These are phyloP conservation scores for Globisporangium camurandrum DNA, from an alignment of 352 stramenopile genomes.

Conservation along the genomic window DNA sequence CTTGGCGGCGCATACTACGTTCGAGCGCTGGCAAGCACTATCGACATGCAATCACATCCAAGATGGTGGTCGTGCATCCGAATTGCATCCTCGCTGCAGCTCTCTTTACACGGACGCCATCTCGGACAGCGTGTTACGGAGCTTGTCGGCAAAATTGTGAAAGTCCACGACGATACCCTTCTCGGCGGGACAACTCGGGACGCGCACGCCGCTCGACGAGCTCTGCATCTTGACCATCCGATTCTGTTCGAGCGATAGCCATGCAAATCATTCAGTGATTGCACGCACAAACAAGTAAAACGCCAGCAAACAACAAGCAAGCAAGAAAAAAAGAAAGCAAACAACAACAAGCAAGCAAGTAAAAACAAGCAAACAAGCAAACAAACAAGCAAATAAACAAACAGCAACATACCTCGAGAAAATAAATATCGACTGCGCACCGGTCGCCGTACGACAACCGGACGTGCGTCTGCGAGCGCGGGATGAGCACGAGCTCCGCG, in stretches of 20 bases:
- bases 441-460: constrained; percentile 78
- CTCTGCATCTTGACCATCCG: constrained; percentile 81
- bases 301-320: neutral
- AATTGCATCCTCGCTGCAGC: too few relatives aligned
- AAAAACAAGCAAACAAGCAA: neutral
- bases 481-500: constrained; percentile 77
- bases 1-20: too few relatives aligned
- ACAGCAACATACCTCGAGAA: constrained; percentile 55
- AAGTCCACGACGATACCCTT: constrained; percentile 64
- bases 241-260: constrained; percentile 45
- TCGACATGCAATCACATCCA: too few relatives aligned
- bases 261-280: neutral
- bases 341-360: constrained; percentile 1
- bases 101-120: constrained; percentile 68
- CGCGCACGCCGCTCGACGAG: constrained; percentile 62
- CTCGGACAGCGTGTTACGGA: constrained; percentile 77
- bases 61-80: too few relatives aligned
- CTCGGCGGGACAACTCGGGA: constrained; percentile 68
- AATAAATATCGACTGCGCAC: constrained; percentile 88
- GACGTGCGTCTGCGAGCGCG: constrained; percentile 78
- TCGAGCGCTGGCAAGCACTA: too few relatives aligned
- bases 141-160: constrained; percentile 75
- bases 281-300: neutral
- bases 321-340: too few relatives aligned
- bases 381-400: neutral